Conservation (phyloP, 768 basidiomycete genomes). For the Boletus tomentosulus region DNA sequence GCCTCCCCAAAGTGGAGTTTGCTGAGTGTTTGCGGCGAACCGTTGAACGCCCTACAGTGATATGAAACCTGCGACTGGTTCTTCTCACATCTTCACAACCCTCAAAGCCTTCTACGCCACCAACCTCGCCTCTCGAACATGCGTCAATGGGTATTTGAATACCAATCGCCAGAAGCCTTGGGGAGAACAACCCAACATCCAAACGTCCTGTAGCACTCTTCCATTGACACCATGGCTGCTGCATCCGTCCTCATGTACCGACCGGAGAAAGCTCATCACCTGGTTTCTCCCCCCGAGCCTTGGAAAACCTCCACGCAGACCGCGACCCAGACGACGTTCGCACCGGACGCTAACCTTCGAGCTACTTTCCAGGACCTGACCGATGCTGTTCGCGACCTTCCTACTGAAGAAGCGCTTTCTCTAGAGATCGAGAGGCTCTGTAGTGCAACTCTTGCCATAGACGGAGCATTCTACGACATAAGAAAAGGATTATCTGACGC, state of each 20-base stretch:
- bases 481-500: constrained; percentile 6
- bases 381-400: constrained; percentile 1
- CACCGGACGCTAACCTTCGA: neutral
- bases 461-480: constrained; percentile 14
- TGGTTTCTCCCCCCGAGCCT: neutral
- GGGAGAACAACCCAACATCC: neutral
- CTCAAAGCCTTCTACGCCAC: constrained; percentile 2
- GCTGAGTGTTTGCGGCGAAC: neutral
- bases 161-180: neutral
- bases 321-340: neutral
- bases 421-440: constrained; percentile 17
- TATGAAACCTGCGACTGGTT: neutral
- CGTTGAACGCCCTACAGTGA: neutral
- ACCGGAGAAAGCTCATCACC: neutral
- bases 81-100: constrained; percentile 2
- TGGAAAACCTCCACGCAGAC: neutral
- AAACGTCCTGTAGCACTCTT: neutral
- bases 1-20: too few relatives aligned
- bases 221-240: constrained; percentile 6
- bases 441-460: constrained; percentile 14
- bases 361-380: neutral
- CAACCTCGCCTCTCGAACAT: neutral
- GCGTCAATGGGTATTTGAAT: constrained; percentile 8
- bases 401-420: constrained; percentile 10
- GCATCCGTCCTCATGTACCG: neutral